Base-by-base conservation (phyloP, 2,329 filamentous ascomycete genomes). In the Fusarium agapanthi region DNA sequence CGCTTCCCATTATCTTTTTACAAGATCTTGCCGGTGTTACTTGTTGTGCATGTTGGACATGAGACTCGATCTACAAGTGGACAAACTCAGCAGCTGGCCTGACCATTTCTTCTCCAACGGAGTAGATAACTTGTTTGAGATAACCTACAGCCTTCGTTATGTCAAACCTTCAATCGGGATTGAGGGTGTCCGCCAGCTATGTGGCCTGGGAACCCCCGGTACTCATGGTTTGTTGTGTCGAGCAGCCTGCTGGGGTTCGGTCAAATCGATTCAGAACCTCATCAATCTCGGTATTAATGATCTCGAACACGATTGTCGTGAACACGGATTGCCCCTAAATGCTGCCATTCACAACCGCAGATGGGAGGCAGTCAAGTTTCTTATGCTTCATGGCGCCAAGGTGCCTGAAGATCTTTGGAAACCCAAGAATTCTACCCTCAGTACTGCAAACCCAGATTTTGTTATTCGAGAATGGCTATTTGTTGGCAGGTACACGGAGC, bases 181-280 rank as follows among this genome's bases (percentile, higher is more conserved):
- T 13, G 20, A 20, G 6, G 53, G 26, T 15, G 7, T 62, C 3
- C 34, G 18, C 9, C 18, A 40, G 5, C n/a, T 59, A 1, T 40
- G 60, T 13, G 34, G 20, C 7, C 28, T 47, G 13, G 13, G 6
- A 40, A n/a, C 7, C 1, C 5, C 4, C 0, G 53, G 41, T 7
- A 18, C 12, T 6, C 35, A 62, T 24, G 35, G 60, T 7, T 47
- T 59, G 20, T 10, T 59, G 1, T 62, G 41, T 4, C 28, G 28
- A 48, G 60, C 60, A 16, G 34, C 41, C 4, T 59, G 60, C 9
- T 62, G 60, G 53, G 20, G 41, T 5, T 47, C 53, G 3, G 28
- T 47, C 3, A 11, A 32, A 3, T 28, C 41, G 18, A 62, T 59
- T 3, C 5, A 20, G 7, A 62, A 62, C n/a, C 8, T 62, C 1